Base-by-base conservation (phyloP, 1,139 yeast genomes). In the Suhomyces yuchorum region DNA sequence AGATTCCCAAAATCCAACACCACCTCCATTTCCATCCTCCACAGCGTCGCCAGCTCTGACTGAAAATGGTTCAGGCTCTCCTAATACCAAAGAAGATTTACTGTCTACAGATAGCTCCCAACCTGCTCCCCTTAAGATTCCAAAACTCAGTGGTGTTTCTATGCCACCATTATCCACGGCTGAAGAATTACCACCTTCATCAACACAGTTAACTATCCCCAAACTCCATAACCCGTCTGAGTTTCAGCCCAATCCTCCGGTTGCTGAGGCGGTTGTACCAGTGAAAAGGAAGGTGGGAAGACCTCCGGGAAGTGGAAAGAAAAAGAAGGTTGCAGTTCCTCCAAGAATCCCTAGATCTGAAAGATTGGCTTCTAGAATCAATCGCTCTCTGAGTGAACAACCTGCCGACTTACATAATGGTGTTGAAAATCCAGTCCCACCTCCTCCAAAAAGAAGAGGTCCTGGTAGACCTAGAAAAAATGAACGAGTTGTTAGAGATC, bases 391-490 rank as follows among this genome's bases (percentile, higher is more conserved):
- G 12, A 23, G 28, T 9, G 44, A 42, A 8, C 18, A 28, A 14
- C 28, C 28, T 18, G 23, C 7, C 15, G 30, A 26, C 30, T 26
- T n/a, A n/a, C 30, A 9, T 26, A 5, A 24, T 32, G 26, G 32
- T 26, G 30, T 4, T 36, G 9, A 32, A 23, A 18, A 37, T 26
- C 19, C 11, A n/a, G n/a, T 24, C 34, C 41, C 44, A 7, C 37
- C 42, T 17, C 39, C 44, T 22, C 47, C 47, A 30, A 47, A 39
- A n/a, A 39, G 37, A 34, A 46, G 48, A 44, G 47, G 49, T 6
- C 52, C 55, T 3, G 51, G 50, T 70, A 74, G 65, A 68, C 51
- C 49, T 26, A 40, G 47, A 6, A 48, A 45, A 33, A 51, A 42
- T 32, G 48, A 46, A 34, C 18, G 45, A 26, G 24, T 40, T 15